Conservation (phyloP, 2,329 filamentous ascomycete species). For the Stemphylium beticola region DNA sequence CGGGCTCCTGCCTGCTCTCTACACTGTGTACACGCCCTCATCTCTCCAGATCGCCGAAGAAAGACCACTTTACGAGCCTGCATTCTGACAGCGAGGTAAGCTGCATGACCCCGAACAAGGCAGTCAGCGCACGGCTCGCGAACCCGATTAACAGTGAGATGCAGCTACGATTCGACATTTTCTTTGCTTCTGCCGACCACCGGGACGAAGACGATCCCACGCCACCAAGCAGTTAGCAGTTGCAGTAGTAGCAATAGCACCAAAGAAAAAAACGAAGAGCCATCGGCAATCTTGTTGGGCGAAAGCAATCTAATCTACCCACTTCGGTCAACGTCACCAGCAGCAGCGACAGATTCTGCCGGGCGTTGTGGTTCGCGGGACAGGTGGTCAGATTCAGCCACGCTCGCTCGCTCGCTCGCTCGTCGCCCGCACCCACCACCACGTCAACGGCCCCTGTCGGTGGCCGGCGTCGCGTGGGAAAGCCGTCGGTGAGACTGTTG, state of each 20-base stretch:
- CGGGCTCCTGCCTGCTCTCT: constrained; percentile 27
- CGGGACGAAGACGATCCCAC: constrained; percentile 16
- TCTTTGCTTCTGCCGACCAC: constrained; percentile 25
- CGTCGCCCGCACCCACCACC: no score
- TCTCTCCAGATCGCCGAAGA: constrained; percentile 32
- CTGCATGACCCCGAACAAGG: constrained; percentile 19
- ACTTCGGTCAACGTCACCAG: constrained; percentile 10
- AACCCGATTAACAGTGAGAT: constrained; percentile 17
- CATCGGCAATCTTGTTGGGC: constrained; percentile 15
- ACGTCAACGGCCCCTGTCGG: no score
- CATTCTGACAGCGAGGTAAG: constrained; percentile 18
- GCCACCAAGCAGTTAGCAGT: no score
- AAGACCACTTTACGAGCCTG: constrained; percentile 4
- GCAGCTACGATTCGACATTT: constrained; percentile 20
- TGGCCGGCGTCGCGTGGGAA: constrained; percentile 2
- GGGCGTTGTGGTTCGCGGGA: constrained; percentile 8
- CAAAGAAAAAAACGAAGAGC: constrained; percentile 3
- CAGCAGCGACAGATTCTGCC: constrained; percentile 5
- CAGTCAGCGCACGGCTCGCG: constrained; percentile 33
- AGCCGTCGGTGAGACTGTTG: neutral
- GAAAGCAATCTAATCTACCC: constrained; percentile 18
- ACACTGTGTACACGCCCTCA: constrained; percentile 17
- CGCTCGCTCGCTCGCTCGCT: neutral
- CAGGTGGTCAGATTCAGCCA: constrained; percentile 18
- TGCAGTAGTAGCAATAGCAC: constrained; percentile 7